A percentile compares a stretch with the other conserved stretches of the same genome.
Conservation (phyloP, 2,329 filamentous ascomycete species). For the Purpureocillium lavendulum region DNA sequence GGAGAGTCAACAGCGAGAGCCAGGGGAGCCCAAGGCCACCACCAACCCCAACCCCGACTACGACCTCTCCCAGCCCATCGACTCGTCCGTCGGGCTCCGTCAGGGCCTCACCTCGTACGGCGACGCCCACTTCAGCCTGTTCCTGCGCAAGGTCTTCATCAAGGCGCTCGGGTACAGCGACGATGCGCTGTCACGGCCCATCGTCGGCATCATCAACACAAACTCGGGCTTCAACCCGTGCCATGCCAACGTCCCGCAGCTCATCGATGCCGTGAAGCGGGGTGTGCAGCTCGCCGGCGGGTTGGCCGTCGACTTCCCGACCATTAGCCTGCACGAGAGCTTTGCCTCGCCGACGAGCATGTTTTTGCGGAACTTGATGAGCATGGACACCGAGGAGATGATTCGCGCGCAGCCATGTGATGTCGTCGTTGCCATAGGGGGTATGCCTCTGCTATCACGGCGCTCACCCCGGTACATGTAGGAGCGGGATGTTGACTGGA, state of each 20-base stretch:
- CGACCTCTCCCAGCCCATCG: constrained; percentile 46
- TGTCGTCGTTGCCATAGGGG: constrained; percentile 58
- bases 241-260: constrained; percentile 62
- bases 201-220: constrained; percentile 69
- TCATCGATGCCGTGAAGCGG: constrained; percentile 62
- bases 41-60: constrained; percentile 49
- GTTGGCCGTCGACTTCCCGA: constrained; percentile 64
- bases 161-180: constrained; percentile 69
- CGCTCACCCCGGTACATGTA: no score
- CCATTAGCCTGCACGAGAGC: constrained; percentile 62
- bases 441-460: constrained; percentile 20
- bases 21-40: no score
- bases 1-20: no score
- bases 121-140: constrained; percentile 67
- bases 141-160: constrained; percentile 69
- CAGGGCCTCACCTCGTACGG: constrained; percentile 62
- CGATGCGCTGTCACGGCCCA: constrained; percentile 60
- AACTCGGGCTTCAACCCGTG: constrained; percentile 68
- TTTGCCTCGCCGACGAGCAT: constrained; percentile 67
- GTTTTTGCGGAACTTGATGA: constrained; percentile 68
- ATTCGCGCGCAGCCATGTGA: constrained; percentile 63
- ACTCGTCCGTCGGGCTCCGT: constrained; percentile 40
- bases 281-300: constrained; percentile 61
- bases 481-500: no score
- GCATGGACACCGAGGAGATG: constrained; percentile 77